Base-by-base conservation (phyloP, 768 basidiomycete genomes). In the Russula dissimulans region DNA sequence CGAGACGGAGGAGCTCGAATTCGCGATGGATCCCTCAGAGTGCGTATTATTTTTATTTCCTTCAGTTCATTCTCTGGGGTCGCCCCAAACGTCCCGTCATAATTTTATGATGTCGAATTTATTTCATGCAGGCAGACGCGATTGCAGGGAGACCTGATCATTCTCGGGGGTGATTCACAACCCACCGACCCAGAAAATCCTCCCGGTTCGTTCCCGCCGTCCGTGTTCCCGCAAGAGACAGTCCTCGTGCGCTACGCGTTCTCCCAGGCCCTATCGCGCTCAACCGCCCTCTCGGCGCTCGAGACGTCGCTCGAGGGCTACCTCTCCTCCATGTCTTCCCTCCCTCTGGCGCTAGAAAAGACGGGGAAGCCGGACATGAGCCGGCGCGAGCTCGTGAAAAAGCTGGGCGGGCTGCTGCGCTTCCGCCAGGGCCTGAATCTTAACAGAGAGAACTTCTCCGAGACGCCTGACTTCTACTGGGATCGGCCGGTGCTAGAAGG, bases 391-490 rank as follows among this genome's bases (percentile, higher is more conserved):
- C 83, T 98, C 54, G 93, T 97, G 66, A 89, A 89, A 75, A 94
- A 95, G 71, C 79, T 97, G 2, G 95, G 95, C 10, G 84, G 89
- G 68, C 77, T 98, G 56, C 86, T 97, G 81, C 87, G 86, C 67
- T 91, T 97, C 71, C 79, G 95, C 46, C 95, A 97, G 74, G 86
- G 90, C 26, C 77, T 97, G 32, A 97, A 97, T 67, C 81, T 97
- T 54, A 92, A 89, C 67, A 78, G 87, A 47, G 88, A 92, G 69
- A 95, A 92, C 67, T 91, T 93, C 67, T 84, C 85, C 49, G 93
- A 95, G 67, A 84, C 86, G 0, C 91, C 90, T 0, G 89, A 97
- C 71, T 87, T 97, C 65, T 94, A 97, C 70, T 98, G 95, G 95
- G 80, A 87, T 17, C 91, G 97, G 69, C 91, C 94, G 0, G 89